Conservation (phyloP, 2,329 filamentous ascomycete genomes). For the Ceratocystiopsis brevicomis region DNA sequence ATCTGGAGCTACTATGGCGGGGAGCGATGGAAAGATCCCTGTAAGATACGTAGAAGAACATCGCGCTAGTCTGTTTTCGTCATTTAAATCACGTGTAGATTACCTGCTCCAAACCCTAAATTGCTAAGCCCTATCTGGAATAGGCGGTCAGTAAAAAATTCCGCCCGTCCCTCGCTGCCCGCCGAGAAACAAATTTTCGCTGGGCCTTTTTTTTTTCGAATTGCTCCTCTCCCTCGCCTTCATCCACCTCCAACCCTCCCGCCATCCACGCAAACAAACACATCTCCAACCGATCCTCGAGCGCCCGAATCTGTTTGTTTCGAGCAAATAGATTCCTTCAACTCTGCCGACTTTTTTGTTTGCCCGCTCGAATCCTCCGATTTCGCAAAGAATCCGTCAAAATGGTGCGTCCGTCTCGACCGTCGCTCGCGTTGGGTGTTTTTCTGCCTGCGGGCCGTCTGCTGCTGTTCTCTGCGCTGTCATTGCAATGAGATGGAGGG, state of each 20-base stretch:
- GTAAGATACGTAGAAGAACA: neutral
- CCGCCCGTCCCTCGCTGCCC: neutral
- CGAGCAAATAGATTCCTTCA: constrained; percentile 26
- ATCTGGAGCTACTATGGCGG: no score
- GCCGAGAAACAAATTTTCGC: no score
- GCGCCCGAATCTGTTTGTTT: constrained; percentile 24
- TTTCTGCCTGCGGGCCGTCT: no score
- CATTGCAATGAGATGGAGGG: no score
- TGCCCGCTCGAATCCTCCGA: constrained; percentile 22
- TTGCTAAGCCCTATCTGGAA: constrained; percentile 3
- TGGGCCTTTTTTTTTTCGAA: constrained; percentile 11
- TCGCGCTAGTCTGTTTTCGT: neutral
- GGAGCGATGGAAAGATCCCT: neutral
- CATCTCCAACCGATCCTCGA: neutral
- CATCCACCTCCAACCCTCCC: no score
- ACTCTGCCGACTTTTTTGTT: constrained; percentile 16
- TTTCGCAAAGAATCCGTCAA: constrained; percentile 35
- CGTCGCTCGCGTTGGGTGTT: no score
- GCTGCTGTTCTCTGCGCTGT: no score
- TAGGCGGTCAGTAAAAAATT: constrained; percentile 1
- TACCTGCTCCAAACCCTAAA: constrained; percentile 7
- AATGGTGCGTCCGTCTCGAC: constrained; percentile 32
- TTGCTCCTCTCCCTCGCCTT: constrained; percentile 11
- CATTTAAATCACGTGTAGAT: neutral
- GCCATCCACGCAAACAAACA: no score